Evolutionary conservation across 1,284 basidiomycete genomes (phyloP), one percentile per base, ranked within the genome.

Genomic region (Chalciporus piperatoides): DNA sequence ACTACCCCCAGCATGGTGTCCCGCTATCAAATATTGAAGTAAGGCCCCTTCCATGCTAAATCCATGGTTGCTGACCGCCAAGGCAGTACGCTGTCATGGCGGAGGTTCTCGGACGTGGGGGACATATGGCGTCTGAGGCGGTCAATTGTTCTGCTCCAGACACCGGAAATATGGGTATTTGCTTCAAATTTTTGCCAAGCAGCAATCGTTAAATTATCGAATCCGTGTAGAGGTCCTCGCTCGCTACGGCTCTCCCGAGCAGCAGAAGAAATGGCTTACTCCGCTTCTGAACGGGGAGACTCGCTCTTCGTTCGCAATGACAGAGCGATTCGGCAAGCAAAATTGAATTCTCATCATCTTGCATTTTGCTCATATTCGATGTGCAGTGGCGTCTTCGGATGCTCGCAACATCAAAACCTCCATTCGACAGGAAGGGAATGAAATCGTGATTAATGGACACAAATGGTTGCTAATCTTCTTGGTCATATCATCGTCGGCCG

Each of bases 141-240:
- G 84, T 90, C 55, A 97, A 97, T 65, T 97, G 94, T 71, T 84
- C 92, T 35, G 94, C 94, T 5, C 94, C 94, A 19, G 94, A 97
- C 70, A 97, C 95, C 2, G 94, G 94, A 9, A 94, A 95, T 66
- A 95, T 95, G 91, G 91, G 90, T 90, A 56, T 47, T 76, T 67
- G 33, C n/a, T 42, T 45, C 30, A 19, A 17, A 4, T 38, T 39
- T 25, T 41, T 43, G 24, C 33, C 19, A 46, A n/a, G 23, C 41
- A 19, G 48, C 21, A 21, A 23, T 53, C 35, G 17, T 47, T 41
- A 51, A 44, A 5, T 23, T 19, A 21, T 53, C 35, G 17, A 44
- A 5, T 25, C 21, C 17, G 17, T 56, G 25, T 65, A 92, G 95
- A 99, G 90, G 94, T 99, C 21, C 77, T 99, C 47, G 96, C 96